Percentiles rank a stretch among this genome's conserved stretches.
phyloP scores from a whole-genome alignment of 2,329 filamentous ascomycete species.

The Calonectria hawksworthii region DNA sequence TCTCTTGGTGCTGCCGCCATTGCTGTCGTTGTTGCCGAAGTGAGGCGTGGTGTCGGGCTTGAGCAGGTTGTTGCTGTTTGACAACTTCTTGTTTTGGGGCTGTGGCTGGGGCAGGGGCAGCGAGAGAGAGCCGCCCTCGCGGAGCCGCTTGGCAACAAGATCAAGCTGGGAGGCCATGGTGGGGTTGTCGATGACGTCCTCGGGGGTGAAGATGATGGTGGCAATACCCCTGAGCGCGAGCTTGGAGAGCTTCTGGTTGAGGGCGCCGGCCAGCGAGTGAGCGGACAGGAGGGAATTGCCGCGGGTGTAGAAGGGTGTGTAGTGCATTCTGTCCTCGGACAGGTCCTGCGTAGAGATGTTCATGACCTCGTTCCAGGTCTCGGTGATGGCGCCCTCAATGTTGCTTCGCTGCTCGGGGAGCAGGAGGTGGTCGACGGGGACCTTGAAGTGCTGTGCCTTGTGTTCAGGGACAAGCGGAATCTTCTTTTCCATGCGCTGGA shows the following conservation, averaged over 20 bases:
- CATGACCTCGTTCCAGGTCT: slow-evolving; percentile 61
- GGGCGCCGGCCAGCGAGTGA: slow-evolving; percentile 59
- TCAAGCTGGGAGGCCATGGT: slow-evolving; percentile 65
- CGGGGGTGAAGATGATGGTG: slow-evolving; percentile 57
- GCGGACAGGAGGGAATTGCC: slow-evolving; percentile 65
- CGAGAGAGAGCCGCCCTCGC: slow-evolving; percentile 30
- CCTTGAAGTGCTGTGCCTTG: slow-evolving; percentile 33
- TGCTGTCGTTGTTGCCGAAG: background rate
- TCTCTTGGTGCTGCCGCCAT: background rate
- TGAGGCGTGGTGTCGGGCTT: slow-evolving; percentile 4
- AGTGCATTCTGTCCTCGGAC: slow-evolving; percentile 57
- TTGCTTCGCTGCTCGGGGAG: slow-evolving; percentile 56
- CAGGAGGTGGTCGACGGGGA: slow-evolving; percentile 45
- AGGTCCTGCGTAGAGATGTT: slow-evolving; percentile 56
- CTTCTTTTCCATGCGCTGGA: slow-evolving; percentile 51
- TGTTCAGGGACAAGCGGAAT: slow-evolving; percentile 55
- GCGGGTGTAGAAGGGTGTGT: slow-evolving; percentile 65
- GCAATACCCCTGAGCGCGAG: slow-evolving; percentile 54
- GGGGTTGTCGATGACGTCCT: slow-evolving; percentile 65
- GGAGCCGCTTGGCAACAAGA: slow-evolving; percentile 51
- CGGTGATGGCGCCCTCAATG: slow-evolving; percentile 58
- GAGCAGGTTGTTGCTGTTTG: slow-evolving; percentile 23
- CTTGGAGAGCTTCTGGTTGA: slow-evolving; percentile 58
- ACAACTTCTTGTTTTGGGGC: background rate
- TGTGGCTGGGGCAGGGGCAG: slow-evolving; percentile 29